phyloP scores from a whole-genome alignment of 768 basidiomycete genomes.

The Porpolomopsis calyptriformis region DNA sequence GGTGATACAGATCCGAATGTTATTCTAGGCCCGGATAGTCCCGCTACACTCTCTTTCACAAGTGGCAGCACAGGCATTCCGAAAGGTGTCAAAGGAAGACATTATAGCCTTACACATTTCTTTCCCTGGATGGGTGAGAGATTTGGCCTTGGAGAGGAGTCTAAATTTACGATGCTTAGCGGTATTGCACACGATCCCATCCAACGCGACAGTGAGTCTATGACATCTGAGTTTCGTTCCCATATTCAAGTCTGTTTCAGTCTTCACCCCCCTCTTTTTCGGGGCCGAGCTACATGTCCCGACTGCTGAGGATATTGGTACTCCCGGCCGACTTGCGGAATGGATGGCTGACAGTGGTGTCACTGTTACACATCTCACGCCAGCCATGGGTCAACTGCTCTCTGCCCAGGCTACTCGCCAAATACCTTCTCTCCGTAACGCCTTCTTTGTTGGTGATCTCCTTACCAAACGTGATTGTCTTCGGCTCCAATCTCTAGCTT shows the following conservation, averaged over 20 bases:
- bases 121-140: conserved; percentile 98
- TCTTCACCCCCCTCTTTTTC: conserved; percentile 97
- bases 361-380: conserved; percentile 95
- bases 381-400: conserved; percentile 97
- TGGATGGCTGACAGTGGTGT: conserved; percentile 94
- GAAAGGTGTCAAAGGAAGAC: conserved; percentile 92
- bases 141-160: conserved; percentile 62
- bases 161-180: conserved; percentile 95
- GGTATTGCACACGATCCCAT: conserved; percentile 99
- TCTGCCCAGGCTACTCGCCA: conserved; percentile 70
- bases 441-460: conserved; percentile 99
- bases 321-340: conserved; percentile 89
- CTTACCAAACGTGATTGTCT: conserved; percentile 97
- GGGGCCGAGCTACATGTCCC: conserved; percentile 94
- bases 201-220: conserved; percentile 88
- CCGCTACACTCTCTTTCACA: conserved; percentile 92
- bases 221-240: background rate
- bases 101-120: conserved; percentile 96
- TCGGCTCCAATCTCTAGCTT: conserved; percentile 84
- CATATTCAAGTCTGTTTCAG: conserved; percentile 29
- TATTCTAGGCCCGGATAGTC: conserved; percentile 84
- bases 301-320: conserved; percentile 93
- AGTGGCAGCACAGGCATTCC: conserved; percentile 97
- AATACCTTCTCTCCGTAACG: conserved; percentile 78
- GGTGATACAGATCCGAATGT: conserved; percentile 70